Evolutionary conservation across 352 stramenopile species (phyloP).

Genomic region (Phytophthora litchii): DNA sequence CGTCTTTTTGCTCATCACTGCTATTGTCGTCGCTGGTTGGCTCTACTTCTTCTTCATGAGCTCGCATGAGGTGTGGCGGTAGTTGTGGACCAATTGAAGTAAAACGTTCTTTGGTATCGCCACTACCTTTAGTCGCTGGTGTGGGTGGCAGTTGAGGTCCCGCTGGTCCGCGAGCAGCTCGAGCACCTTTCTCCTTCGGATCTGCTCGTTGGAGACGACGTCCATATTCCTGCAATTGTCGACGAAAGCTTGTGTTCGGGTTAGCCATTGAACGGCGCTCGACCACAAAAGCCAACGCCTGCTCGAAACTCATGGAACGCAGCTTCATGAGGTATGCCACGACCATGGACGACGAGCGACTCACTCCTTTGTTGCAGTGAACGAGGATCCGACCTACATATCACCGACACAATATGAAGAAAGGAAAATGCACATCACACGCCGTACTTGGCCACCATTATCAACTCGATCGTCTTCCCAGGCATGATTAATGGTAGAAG

Average conservation of each 20-base stretch:
- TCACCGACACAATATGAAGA: slow-evolving; percentile 4
- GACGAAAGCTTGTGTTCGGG: slow-evolving; percentile 75
- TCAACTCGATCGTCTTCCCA: slow-evolving; percentile 2
- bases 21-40: slow-evolving; percentile 1
- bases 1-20: slow-evolving; percentile 1
- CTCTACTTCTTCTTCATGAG: neutral
- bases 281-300: slow-evolving; percentile 69
- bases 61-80: slow-evolving; percentile 43
- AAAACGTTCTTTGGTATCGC: slow-evolving; percentile 2
- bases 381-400: slow-evolving; percentile 84
- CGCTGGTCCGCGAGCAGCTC: slow-evolving; percentile 29
- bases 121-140: neutral
- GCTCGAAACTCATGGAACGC: slow-evolving; percentile 63
- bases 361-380: slow-evolving; percentile 93
- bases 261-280: slow-evolving; percentile 65
- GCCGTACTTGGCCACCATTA: slow-evolving; percentile 50
- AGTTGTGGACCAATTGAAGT: slow-evolving; percentile 67
- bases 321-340: slow-evolving; percentile 92
- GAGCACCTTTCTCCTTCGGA: slow-evolving; percentile 30
- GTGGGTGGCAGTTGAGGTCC: slow-evolving; percentile 32
- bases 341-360: slow-evolving; percentile 89
- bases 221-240: slow-evolving; percentile 64
- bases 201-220: slow-evolving; percentile 43
- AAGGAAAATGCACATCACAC: slow-evolving; percentile 20
- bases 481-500: neutral